These are phyloP conservation scores for Aspergillus carbonarius DNA, from an alignment of 2,329 filamentous ascomycete species.

Conservation along the genomic window DNA sequence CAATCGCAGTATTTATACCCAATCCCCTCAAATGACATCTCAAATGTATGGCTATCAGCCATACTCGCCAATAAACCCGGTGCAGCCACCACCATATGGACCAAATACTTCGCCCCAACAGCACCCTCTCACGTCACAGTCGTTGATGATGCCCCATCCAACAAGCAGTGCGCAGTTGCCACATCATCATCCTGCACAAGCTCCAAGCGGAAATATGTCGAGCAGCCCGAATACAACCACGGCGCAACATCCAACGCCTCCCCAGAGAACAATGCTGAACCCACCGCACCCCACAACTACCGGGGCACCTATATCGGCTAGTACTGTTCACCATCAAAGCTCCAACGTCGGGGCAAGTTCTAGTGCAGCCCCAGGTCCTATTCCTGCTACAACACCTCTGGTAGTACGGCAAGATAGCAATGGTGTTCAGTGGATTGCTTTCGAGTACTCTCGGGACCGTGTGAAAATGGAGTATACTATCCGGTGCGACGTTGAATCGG, in stretches of 20 bases:
- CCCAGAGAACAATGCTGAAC: conserved; percentile 39
- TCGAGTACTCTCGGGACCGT: conserved; percentile 93
- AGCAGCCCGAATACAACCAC: conserved; percentile 59
- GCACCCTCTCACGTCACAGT: conserved; percentile 57
- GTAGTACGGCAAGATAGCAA: conserved; percentile 94
- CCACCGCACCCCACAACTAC: conserved; percentile 49
- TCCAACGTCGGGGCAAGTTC: conserved; percentile 66
- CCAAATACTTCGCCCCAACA: conserved; percentile 55
- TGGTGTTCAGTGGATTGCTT: conserved; percentile 97
- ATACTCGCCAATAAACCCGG: conserved; percentile 53
- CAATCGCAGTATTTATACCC: conserved; percentile 75
- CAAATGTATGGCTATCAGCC: conserved; percentile 76
- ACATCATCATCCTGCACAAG: conserved; percentile 40
- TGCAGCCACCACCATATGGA: conserved; percentile 58
- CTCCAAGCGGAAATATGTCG: conserved; percentile 62
- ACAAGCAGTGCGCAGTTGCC: conserved; percentile 40
- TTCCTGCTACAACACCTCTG: conserved; percentile 91
- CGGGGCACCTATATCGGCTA: conserved; percentile 51
- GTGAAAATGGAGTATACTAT: conserved; percentile 99
- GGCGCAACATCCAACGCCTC: conserved; percentile 36
- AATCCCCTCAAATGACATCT: conserved; percentile 76
- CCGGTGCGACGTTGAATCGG: conserved; percentile 93
- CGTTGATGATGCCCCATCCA: conserved; percentile 53
- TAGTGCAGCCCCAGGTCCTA: conserved; percentile 90
- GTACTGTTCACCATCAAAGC: conserved; percentile 32